These are phyloP conservation scores for Nicotiana sylvestris DNA, from an alignment of 257 asterid genomes.

Conservation along the genomic window DNA sequence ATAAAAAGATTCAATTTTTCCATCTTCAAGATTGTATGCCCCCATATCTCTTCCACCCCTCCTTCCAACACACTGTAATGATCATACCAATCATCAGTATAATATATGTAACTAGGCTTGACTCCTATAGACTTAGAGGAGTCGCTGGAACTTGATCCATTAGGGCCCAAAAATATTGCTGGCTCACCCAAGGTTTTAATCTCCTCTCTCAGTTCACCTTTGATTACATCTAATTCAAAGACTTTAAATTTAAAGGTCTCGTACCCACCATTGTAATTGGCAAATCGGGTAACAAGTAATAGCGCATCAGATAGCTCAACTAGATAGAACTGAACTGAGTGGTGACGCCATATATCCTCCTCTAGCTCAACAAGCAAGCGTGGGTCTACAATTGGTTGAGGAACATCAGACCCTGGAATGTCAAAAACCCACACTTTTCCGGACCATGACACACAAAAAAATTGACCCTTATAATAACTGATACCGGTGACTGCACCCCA, in stretches of 20 bases:
- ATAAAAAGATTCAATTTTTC: no score
- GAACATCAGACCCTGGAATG: background rate
- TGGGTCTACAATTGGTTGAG: background rate
- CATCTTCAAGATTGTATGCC: no score
- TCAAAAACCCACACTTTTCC: background rate
- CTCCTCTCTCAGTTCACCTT: background rate
- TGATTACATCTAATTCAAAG: background rate
- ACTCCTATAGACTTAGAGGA: background rate
- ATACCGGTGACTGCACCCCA: background rate
- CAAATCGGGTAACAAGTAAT: background rate
- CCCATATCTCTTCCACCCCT: no score
- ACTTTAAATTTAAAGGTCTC: background rate
- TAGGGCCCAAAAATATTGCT: background rate
- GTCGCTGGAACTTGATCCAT: no score
- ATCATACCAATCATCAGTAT: no score
- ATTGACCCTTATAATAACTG: background rate
- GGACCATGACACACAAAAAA: background rate
- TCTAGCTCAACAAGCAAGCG: no score
- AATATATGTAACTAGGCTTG: background rate
- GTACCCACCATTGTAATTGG: background rate
- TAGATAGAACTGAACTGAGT: background rate
- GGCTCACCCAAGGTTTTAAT: background rate
- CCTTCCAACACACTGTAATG: no score
- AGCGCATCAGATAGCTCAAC: background rate
- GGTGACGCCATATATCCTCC: no score